phyloP scores from a whole-genome alignment of 2,329 filamentous ascomycete species.

The Arthrobotrys iridis region DNA sequence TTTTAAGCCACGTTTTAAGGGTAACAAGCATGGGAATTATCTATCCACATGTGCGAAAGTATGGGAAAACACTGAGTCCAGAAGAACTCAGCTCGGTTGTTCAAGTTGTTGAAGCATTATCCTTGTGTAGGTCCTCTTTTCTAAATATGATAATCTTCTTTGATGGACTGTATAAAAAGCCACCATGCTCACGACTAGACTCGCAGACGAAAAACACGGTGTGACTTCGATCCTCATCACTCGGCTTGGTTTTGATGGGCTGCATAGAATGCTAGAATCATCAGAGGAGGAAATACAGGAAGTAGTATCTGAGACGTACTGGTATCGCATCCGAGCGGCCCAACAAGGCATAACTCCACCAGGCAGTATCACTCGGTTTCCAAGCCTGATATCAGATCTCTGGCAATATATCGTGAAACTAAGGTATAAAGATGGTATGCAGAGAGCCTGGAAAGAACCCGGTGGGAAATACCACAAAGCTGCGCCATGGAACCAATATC shows the following conservation, averaged over 20 bases:
- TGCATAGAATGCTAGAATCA: constrained; percentile 4
- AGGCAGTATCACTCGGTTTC: background rate
- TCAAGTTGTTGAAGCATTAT: background rate
- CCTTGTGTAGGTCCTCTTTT: constrained; percentile 29
- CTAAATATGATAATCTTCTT: background rate
- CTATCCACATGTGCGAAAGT: constrained; percentile 11
- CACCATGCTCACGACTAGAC: background rate
- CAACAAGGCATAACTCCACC: background rate
- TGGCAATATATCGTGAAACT: background rate
- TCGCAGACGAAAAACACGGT: constrained; percentile 28
- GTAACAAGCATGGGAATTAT: constrained; percentile 27
- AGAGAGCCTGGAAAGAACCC: constrained; percentile 1
- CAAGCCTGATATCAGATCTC: background rate
- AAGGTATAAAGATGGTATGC: background rate
- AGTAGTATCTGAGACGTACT: background rate
- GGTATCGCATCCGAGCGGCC: background rate
- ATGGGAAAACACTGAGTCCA: background rate
- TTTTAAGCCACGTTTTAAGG: constrained; percentile 15
- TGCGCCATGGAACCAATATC: constrained; percentile 34
- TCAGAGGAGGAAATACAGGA: background rate
- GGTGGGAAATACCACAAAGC: constrained; percentile 4
- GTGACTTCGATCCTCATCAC: constrained; percentile 13
- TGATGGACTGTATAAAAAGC: background rate
- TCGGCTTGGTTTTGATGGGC: constrained; percentile 16
- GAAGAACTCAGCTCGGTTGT: background rate